Percentiles rank a stretch among this genome's conserved stretches.
These are phyloP conservation scores for Globisporangium radiosum DNA, from an alignment of 352 stramenopile species.

Conservation along the genomic window DNA sequence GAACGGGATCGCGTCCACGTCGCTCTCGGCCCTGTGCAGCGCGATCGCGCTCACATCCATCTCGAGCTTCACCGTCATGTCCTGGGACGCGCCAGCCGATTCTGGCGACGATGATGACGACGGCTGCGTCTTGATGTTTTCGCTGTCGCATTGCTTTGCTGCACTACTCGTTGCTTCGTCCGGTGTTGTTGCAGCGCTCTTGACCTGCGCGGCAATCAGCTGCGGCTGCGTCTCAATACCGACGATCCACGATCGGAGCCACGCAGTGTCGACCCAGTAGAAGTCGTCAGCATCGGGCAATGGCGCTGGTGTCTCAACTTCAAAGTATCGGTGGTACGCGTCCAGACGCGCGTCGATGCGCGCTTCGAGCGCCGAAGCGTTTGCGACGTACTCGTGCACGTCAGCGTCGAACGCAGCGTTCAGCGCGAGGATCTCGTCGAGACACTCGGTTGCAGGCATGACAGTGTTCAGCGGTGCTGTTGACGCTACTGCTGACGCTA, in stretches of 20 bases:
- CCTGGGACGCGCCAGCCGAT: background rate
- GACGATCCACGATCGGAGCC: conserved; percentile 57
- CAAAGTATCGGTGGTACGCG: conserved; percentile 56
- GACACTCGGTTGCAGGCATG: conserved; percentile 24
- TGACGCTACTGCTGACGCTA: background rate
- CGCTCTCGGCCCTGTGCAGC: background rate
- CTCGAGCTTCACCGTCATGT: background rate
- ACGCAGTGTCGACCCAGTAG: conserved; percentile 69
- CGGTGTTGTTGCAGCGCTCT: conserved; percentile 1
- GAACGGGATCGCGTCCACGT: conserved; percentile 45
- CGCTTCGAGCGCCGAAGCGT: conserved; percentile 34
- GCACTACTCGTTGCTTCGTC: conserved; percentile 1
- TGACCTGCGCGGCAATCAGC: background rate
- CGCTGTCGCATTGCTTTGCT: conserved; percentile 6
- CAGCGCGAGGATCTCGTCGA: conserved; percentile 39
- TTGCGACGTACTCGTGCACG: conserved; percentile 35
- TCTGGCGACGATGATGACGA: too few species aligned
- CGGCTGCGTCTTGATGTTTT: conserved; percentile 13
- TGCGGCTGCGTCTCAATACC: conserved; percentile 30
- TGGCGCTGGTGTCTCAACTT: conserved; percentile 39
- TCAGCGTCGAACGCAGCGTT: conserved; percentile 51
- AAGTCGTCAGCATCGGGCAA: conserved; percentile 26
- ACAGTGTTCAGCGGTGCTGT: conserved; percentile 1
- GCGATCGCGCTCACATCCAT: background rate
- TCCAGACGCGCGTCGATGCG: conserved; percentile 47